Percentiles rank a stretch among this genome's conserved stretches.
Conservation (phyloP, 1,139 yeast species). For the Blastobotrys arbuscula region DNA sequence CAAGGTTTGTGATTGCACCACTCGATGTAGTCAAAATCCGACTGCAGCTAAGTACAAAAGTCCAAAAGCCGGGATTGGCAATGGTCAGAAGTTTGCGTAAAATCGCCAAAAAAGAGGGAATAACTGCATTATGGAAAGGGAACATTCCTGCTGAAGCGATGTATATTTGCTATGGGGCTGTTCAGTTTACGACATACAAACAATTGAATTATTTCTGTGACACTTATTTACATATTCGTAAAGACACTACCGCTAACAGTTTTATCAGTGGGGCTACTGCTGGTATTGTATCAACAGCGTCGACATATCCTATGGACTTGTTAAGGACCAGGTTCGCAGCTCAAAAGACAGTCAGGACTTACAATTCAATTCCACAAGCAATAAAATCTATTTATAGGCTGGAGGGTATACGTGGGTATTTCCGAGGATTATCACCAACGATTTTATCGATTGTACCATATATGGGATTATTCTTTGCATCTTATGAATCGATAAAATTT, state of each 20-base stretch:
- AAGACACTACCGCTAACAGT: constrained; percentile 37
- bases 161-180: constrained; percentile 79
- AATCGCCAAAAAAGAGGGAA: constrained; percentile 49
- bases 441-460: constrained; percentile 57
- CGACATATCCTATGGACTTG: constrained; percentile 85
- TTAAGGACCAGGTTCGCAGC: constrained; percentile 75
- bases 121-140: constrained; percentile 81
- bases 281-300: constrained; percentile 65
- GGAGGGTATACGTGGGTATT: constrained; percentile 56
- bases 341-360: constrained; percentile 34
- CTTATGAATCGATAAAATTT: constrained; percentile 42
- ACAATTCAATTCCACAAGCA: constrained; percentile 44
- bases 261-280: constrained; percentile 70
- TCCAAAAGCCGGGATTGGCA: constrained; percentile 29
- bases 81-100: constrained; percentile 30
- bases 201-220: constrained; percentile 42
- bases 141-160: constrained; percentile 86
- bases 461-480: constrained; percentile 65
- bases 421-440: constrained; percentile 60
- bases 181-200: constrained; percentile 74
- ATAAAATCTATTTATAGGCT: constrained; percentile 39
- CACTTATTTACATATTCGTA: constrained; percentile 31
- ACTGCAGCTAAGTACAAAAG: constrained; percentile 51
- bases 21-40: constrained; percentile 84
- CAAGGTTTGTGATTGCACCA: constrained; percentile 71